phyloP scores from a whole-genome alignment of 2,329 filamentous ascomycete species.

The Aspergillus sp. region DNA sequence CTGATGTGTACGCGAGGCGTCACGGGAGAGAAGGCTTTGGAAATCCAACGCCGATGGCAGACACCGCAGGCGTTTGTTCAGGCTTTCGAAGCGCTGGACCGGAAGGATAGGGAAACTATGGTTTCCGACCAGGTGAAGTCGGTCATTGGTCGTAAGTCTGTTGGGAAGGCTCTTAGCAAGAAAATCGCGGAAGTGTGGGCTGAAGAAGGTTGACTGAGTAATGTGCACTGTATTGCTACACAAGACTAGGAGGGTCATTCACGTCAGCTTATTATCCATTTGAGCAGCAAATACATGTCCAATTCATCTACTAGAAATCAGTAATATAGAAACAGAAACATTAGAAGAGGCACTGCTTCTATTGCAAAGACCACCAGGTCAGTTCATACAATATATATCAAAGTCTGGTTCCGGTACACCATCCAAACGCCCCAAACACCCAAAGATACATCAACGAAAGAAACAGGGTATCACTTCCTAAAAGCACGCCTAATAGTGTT shows the following conservation, averaged over 20 bases:
- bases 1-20: constrained; percentile 76
- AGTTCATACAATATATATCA: no score
- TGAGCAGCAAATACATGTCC: no score
- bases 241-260: no score
- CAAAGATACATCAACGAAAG: no score
- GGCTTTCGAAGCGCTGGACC: constrained; percentile 58
- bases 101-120: constrained; percentile 59
- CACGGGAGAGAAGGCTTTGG: constrained; percentile 73
- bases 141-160: constrained; percentile 66
- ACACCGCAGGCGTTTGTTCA: constrained; percentile 71
- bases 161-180: constrained; percentile 62
- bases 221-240: no score
- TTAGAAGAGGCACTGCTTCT: no score
- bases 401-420: neutral
- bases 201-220: constrained; percentile 19
- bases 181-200: constrained; percentile 74
- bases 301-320: no score
- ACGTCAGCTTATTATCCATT: no score
- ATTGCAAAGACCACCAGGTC: no score
- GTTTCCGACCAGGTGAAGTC: constrained; percentile 56
- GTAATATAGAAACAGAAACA: no score
- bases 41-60: constrained; percentile 75
- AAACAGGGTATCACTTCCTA: neutral
- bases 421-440: neutral
- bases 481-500: constrained; percentile 19